phyloP scores from a whole-genome alignment of 805 yeast species.

The Kazachstania viticola region DNA sequence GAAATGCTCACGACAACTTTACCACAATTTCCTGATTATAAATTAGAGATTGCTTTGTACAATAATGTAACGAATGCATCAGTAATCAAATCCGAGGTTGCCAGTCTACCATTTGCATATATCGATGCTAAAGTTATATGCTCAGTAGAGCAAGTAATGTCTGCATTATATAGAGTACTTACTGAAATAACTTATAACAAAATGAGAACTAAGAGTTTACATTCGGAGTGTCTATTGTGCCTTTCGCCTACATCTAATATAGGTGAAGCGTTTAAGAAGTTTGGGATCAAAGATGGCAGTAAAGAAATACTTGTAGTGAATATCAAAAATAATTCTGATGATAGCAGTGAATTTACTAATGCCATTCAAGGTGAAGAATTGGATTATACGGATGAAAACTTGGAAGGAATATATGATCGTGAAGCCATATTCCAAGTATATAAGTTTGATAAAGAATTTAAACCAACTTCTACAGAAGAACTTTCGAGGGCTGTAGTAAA shows the following conservation, averaged over 20 bases:
- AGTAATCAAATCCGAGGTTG: constrained; percentile 31
- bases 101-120: constrained; percentile 51
- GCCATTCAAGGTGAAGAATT: constrained; percentile 28
- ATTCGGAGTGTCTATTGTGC: constrained; percentile 61
- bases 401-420: constrained; percentile 26
- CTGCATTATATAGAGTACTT: constrained; percentile 51
- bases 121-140: constrained; percentile 47
- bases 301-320: constrained; percentile 29
- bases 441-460: constrained; percentile 16
- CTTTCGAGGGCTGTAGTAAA: constrained; percentile 36
- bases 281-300: constrained; percentile 51
- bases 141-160: constrained; percentile 49
- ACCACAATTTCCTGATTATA: constrained; percentile 37
- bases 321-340: constrained; percentile 5
- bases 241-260: constrained; percentile 60
- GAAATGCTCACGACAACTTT: constrained; percentile 13
- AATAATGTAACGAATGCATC: constrained; percentile 34
- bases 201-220: constrained; percentile 52
- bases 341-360: constrained; percentile 4
- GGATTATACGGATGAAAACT: constrained; percentile 24
- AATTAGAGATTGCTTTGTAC: constrained; percentile 34
- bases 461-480: constrained; percentile 12
- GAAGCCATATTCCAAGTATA: constrained; percentile 27
- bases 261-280: constrained; percentile 53
- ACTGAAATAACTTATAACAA: constrained; percentile 36